Evolutionary conservation across 805 yeast genomes (phyloP).

Genomic region (Ascoidea rubescens): DNA sequence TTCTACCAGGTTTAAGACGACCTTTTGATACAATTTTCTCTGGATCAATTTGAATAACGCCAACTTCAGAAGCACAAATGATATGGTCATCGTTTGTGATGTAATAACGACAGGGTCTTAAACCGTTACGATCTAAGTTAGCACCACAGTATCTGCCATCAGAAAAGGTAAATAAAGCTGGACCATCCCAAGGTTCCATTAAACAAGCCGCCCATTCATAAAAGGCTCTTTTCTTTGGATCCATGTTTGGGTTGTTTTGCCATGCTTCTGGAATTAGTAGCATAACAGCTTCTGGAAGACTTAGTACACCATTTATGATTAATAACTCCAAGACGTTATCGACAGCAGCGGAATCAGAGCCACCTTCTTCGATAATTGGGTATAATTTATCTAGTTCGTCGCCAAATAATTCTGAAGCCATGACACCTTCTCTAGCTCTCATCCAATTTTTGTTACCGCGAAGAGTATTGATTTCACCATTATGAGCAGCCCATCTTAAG

Average conservation of each 20-base stretch:
- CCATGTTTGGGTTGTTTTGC: slow-evolving; percentile 82
- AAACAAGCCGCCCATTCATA: slow-evolving; percentile 99
- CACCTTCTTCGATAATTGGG: slow-evolving; percentile 97
- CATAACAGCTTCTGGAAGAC: slow-evolving; percentile 96
- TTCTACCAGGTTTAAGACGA: slow-evolving; percentile 88
- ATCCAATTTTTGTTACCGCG: slow-evolving; percentile 99
- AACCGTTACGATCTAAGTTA: slow-evolving; percentile 90
- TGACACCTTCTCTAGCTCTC: slow-evolving; percentile 96
- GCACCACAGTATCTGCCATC: slow-evolving; percentile 99
- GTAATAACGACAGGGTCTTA: slow-evolving; percentile 96
- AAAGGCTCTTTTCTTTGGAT: slow-evolving; percentile 84
- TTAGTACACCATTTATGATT: slow-evolving; percentile 80
- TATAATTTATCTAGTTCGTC: slow-evolving; percentile 82
- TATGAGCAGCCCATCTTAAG: slow-evolving; percentile 92
- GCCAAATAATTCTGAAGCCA: slow-evolving; percentile 77
- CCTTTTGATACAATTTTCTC: slow-evolving; percentile 80
- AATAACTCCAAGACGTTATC: slow-evolving; percentile 90
- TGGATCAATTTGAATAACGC: slow-evolving; percentile 84
- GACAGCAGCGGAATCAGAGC: slow-evolving; percentile 95
- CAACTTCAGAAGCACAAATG: slow-evolving; percentile 97
- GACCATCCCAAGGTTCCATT: slow-evolving; percentile 99
- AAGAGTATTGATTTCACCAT: slow-evolving; percentile 94
- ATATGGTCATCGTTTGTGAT: slow-evolving; percentile 89
- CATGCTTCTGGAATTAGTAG: slow-evolving; percentile 95
- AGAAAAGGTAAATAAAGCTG: slow-evolving; percentile 91